Evolutionary conservation across 306 rosid genomes (phyloP).

Genomic region (Prunus mume): DNA sequence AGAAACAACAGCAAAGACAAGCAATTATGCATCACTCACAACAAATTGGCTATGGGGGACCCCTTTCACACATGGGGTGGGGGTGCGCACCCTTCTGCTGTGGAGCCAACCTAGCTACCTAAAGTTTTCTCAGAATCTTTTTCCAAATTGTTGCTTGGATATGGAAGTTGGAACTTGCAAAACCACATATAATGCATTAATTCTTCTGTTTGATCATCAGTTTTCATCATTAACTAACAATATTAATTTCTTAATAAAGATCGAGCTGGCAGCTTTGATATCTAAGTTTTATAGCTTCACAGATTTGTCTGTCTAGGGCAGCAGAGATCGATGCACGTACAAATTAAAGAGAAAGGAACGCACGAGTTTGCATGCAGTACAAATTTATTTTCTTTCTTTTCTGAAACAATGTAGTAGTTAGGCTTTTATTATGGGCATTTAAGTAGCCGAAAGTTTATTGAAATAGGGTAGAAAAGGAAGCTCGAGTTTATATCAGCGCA

Average conservation of each 20-base stretch:
- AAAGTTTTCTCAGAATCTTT: slow-evolving; percentile 56
- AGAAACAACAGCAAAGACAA: slow-evolving; percentile 74
- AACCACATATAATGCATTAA: slow-evolving; percentile 22
- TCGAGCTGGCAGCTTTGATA: background rate
- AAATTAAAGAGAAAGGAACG: background rate
- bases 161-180: background rate
- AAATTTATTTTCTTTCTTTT: background rate
- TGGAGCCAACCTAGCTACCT: slow-evolving; percentile 53
- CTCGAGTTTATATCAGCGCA: background rate
- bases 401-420: background rate
- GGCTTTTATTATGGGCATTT: background rate
- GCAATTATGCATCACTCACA: slow-evolving; percentile 45
- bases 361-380: background rate
- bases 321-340: background rate
- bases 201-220: background rate
- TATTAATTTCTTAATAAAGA: too few relatives aligned
- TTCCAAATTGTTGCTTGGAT: slow-evolving; percentile 34
- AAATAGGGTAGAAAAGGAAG: background rate
- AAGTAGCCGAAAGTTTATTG: background rate
- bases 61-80: slow-evolving; percentile 91
- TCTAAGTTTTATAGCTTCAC: background rate
- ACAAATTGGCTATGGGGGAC: slow-evolving; percentile 75
- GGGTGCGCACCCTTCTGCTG: slow-evolving; percentile 40
- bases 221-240: too few relatives aligned
- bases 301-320: background rate